Evolutionary conservation across 192 early-diverging fungal species (phyloP).

Genomic region (Mortierella hygrophila): DNA sequence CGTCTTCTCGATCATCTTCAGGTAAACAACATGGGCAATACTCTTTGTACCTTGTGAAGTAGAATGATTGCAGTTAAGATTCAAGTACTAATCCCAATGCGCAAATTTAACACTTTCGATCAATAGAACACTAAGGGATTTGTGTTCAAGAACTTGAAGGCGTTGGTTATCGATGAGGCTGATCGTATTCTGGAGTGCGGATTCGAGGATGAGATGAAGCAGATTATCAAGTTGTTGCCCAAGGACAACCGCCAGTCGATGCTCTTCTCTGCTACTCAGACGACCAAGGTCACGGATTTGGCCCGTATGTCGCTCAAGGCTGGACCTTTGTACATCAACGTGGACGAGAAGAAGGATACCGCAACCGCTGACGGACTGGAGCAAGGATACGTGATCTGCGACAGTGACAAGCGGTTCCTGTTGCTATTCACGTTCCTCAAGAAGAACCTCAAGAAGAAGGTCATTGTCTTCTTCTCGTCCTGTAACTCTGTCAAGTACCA

Average conservation of each 20-base stretch:
- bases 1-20: slow-evolving; percentile 98
- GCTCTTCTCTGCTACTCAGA: slow-evolving; percentile 99
- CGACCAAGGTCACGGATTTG: slow-evolving; percentile 98
- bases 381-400: slow-evolving; percentile 98
- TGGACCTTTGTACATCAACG: slow-evolving; percentile 98
- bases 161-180: slow-evolving; percentile 96
- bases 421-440: slow-evolving; percentile 98
- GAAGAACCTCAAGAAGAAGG: slow-evolving; percentile 96
- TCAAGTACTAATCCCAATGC: background rate
- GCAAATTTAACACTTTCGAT: background rate
- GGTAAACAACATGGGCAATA: slow-evolving; percentile 36
- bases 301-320: slow-evolving; percentile 98
- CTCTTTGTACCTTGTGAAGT: background rate
- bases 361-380: slow-evolving; percentile 97
- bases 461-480: slow-evolving; percentile 98
- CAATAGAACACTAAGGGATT: slow-evolving; percentile 93
- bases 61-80: background rate
- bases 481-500: slow-evolving; percentile 99
- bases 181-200: slow-evolving; percentile 98
- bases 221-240: slow-evolving; percentile 95
- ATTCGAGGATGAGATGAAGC: slow-evolving; percentile 99
- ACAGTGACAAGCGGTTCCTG: slow-evolving; percentile 93
- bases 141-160: slow-evolving; percentile 94
- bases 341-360: slow-evolving; percentile 95
- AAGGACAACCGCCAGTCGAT: slow-evolving; percentile 93